Percentiles rank a stretch among this genome's conserved stretches.
Evolutionary conservation across 2,329 filamentous ascomycete genomes (phyloP).

Genomic region (Venturia oleaginea): DNA sequence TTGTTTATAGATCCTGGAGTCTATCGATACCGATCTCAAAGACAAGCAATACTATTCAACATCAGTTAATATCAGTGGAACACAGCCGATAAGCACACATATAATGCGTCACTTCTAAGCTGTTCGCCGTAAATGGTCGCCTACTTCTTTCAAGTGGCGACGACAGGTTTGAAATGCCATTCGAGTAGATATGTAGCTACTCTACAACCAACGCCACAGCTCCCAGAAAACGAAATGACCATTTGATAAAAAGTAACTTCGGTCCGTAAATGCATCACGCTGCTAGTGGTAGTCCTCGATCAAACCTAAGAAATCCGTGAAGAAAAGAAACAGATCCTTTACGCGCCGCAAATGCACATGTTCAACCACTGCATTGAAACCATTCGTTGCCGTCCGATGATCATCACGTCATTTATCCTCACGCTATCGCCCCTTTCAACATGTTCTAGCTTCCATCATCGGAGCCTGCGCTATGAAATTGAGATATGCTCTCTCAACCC

Average conservation of each 20-base stretch:
- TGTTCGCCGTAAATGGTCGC: too few relatives aligned
- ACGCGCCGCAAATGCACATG: neutral
- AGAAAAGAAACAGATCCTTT: neutral
- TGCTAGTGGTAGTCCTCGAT: neutral
- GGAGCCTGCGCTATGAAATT: neutral
- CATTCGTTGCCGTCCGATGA: neutral
- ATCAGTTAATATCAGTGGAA: too few relatives aligned
- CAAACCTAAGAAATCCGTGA: neutral
- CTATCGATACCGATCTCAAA: too few relatives aligned
- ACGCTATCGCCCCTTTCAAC: neutral
- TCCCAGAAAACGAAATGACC: neutral
- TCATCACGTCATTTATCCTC: neutral
- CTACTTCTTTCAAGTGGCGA: too few relatives aligned
- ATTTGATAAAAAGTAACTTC: neutral
- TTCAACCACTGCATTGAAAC: neutral
- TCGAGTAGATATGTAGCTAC: neutral
- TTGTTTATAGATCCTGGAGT: too few relatives aligned
- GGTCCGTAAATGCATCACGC: neutral
- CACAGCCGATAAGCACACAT: too few relatives aligned
- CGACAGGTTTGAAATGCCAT: neutral
- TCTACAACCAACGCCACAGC: neutral
- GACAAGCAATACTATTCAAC: too few relatives aligned
- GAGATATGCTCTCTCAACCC: slow-evolving; percentile 30
- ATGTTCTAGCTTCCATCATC: neutral
- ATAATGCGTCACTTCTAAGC: too few relatives aligned